These are phyloP conservation scores for Cardiospermum halicacabum DNA, from an alignment of 345 rosid genomes.

Conservation along the genomic window DNA sequence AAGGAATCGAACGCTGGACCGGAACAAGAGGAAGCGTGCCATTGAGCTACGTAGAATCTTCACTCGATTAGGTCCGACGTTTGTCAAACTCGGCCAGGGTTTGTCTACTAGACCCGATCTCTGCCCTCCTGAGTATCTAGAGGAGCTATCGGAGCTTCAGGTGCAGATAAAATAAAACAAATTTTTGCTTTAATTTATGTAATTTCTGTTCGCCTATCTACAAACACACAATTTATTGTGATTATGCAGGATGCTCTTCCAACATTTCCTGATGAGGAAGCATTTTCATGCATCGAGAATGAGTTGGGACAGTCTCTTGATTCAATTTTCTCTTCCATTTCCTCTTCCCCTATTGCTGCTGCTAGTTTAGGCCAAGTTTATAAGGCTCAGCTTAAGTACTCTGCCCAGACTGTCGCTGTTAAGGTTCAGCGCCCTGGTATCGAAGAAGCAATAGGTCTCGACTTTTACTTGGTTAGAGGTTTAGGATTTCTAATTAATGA, in stretches of 20 bases:
- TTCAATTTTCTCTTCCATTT: constrained; percentile 58
- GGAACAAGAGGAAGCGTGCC: constrained; percentile 71
- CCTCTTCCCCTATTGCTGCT: constrained; percentile 88
- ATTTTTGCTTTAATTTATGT: no score
- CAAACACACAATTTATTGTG: no score
- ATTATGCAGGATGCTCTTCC: constrained; percentile 83
- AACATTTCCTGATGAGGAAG: constrained; percentile 92
- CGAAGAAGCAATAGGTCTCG: constrained; percentile 87
- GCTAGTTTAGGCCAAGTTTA: constrained; percentile 98
- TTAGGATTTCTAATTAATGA: constrained; percentile 68
- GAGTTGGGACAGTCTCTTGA: constrained; percentile 76
- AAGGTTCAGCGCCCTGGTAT: constrained; percentile 95
- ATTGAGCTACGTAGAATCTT: constrained; percentile 58
- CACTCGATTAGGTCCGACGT: constrained; percentile 88
- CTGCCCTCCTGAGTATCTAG: constrained; percentile 90
- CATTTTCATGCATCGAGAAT: constrained; percentile 81
- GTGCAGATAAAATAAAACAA: constrained; percentile 31
- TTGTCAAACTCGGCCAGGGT: constrained; percentile 97
- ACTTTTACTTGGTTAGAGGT: constrained; percentile 84
- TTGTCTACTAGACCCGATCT: constrained; percentile 93
- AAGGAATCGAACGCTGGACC: constrained; percentile 52
- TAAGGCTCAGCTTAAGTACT: constrained; percentile 77
- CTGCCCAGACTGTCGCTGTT: constrained; percentile 81
- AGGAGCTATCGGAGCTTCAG: constrained; percentile 91
- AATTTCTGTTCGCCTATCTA: no score